These are phyloP conservation scores for Solanum hybrid DNA, from an alignment of 305 asterid species.

Conservation along the genomic window DNA sequence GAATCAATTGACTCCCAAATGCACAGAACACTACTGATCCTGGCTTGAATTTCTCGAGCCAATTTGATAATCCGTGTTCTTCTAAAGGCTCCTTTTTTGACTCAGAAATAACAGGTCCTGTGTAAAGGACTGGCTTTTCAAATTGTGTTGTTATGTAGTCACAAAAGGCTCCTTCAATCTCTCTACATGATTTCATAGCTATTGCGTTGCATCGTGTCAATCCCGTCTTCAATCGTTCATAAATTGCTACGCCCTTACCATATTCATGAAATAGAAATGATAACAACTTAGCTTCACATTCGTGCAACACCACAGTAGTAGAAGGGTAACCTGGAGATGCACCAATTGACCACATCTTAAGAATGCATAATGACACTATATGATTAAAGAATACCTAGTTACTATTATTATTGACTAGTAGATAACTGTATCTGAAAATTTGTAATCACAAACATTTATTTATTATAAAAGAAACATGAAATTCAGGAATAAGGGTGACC, in stretches of 20 bases:
- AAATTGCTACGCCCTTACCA: conserved; percentile 9
- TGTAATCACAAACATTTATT: too few species aligned
- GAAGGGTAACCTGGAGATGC: conserved; percentile 12
- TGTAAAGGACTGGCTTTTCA: conserved; percentile 12
- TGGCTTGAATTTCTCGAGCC: too few species aligned
- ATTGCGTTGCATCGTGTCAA: conserved; percentile 20
- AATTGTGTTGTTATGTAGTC: conserved; percentile 11
- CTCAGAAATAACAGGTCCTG: conserved; percentile 14
- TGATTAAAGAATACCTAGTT: too few species aligned
- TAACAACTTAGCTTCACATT: conserved; percentile 10
- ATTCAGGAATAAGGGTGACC: neutral
- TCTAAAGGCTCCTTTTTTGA: too few species aligned
- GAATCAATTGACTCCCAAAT: too few species aligned
- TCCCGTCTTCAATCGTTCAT: conserved; percentile 6
- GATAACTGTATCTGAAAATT: too few species aligned
- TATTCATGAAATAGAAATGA: neutral
- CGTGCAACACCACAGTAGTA: conserved; percentile 6
- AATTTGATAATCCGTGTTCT: too few species aligned
- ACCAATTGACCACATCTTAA: too few species aligned
- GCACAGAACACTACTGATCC: too few species aligned
- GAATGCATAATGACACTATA: too few species aligned
- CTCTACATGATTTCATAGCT: conserved; percentile 21
- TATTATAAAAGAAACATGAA: too few species aligned
- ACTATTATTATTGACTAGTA: too few species aligned
- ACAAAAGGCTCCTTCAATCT: conserved; percentile 25